phyloP scores from a whole-genome alignment of 140 eudicot genomes.

The Cichorium intybus region DNA sequence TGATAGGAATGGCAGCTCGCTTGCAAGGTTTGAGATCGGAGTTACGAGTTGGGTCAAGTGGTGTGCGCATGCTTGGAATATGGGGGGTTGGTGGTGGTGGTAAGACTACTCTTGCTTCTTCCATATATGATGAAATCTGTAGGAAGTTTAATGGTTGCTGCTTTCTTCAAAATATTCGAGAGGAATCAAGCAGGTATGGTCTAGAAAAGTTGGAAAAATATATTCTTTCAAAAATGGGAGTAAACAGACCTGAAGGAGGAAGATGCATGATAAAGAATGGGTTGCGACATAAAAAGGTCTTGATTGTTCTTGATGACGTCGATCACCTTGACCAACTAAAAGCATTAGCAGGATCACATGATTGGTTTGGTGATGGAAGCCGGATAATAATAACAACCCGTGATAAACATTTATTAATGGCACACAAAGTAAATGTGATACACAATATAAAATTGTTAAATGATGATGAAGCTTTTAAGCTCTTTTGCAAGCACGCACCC shows the following conservation, averaged over 20 bases:
- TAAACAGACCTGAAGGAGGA: too few species aligned
- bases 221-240: too few species aligned
- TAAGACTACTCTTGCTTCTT: slow-evolving; percentile 5
- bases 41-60: neutral
- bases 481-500: slow-evolving; percentile 25
- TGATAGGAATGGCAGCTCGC: slow-evolving; percentile 10
- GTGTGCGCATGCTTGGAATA: neutral
- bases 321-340: too few species aligned
- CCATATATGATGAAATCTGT: neutral
- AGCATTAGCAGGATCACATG: too few species aligned
- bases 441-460: slow-evolving; percentile 3
- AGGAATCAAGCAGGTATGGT: neutral
- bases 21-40: neutral
- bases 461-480: slow-evolving; percentile 14
- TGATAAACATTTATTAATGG: slow-evolving; percentile 19
- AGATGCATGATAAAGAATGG: too few species aligned
- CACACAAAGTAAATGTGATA: slow-evolving; percentile 10
- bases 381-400: too few species aligned
- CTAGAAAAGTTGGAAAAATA: neutral
- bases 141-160: slow-evolving; percentile 4
- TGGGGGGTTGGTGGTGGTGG: slow-evolving; percentile 11
- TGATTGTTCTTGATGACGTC: too few species aligned
- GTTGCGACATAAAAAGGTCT: too few species aligned
- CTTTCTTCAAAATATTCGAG: too few species aligned
- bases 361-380: slow-evolving; percentile 65